Evolutionary conservation across 805 yeast genomes (phyloP).

Genomic region (Deakozyma indianensis): DNA sequence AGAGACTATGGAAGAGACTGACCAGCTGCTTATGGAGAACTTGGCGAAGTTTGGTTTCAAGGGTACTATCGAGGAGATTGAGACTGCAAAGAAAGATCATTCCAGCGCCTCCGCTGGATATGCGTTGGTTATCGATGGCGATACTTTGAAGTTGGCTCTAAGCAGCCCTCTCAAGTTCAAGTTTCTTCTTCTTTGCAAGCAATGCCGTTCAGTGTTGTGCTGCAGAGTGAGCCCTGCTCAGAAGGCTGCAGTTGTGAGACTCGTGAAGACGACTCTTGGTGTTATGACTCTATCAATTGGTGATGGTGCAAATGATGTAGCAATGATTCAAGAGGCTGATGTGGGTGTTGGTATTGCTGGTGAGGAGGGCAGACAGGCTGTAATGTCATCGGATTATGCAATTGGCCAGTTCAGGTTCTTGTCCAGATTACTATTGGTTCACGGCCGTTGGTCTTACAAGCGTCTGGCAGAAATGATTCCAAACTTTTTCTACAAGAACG

Average conservation of each 20-base stretch:
- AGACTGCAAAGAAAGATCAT: conserved; percentile 45
- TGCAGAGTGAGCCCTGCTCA: conserved; percentile 82
- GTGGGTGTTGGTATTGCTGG: conserved; percentile 82
- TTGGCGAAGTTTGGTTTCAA: conserved; percentile 28
- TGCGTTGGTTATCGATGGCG: conserved; percentile 66
- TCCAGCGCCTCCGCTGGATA: conserved; percentile 41
- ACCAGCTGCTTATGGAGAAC: neutral
- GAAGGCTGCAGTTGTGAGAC: conserved; percentile 58
- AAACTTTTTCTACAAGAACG: conserved; percentile 66
- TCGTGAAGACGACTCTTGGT: conserved; percentile 49
- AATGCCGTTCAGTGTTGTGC: conserved; percentile 64
- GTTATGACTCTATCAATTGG: conserved; percentile 79
- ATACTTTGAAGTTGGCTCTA: conserved; percentile 41
- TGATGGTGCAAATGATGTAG: conserved; percentile 80
- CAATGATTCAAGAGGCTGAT: conserved; percentile 79
- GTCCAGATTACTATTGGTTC: conserved; percentile 52
- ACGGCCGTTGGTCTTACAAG: conserved; percentile 72
- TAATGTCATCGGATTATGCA: conserved; percentile 75
- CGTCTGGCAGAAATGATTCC: conserved; percentile 70
- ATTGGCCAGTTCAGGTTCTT: conserved; percentile 66
- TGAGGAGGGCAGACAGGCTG: conserved; percentile 79
- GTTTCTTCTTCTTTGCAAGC: conserved; percentile 59
- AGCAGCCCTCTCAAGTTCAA: conserved; percentile 32
- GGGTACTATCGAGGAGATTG: conserved; percentile 32
- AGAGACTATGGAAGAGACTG: conserved; percentile 12